Percentiles rank a stretch among this genome's conserved stretches.
Conservation (phyloP, 2,329 filamentous ascomycete genomes). For the Fusarium sp. region DNA sequence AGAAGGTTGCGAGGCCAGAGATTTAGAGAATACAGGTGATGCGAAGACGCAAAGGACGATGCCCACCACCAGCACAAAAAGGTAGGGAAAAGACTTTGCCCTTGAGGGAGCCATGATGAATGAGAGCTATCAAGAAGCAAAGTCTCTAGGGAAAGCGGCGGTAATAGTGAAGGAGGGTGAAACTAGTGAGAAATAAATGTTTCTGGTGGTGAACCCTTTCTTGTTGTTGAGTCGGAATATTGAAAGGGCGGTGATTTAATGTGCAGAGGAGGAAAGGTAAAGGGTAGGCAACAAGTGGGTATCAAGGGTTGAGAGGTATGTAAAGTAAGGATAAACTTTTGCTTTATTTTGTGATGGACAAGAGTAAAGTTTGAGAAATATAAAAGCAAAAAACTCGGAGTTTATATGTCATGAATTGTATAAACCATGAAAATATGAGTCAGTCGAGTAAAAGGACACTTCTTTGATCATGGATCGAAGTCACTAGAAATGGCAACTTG, state of each 20-base stretch:
- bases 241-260: conserved; percentile 6
- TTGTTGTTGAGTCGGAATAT: conserved; percentile 1
- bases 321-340: neutral
- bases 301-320: conserved; percentile 2
- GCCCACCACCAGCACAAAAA: conserved; percentile 47
- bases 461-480: conserved; percentile 44
- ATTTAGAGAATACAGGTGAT: conserved; percentile 47
- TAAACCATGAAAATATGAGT: conserved; percentile 35
- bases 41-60: conserved; percentile 48
- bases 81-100: conserved; percentile 35
- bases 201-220: neutral
- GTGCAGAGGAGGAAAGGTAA: neutral
- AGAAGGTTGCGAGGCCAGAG: conserved; percentile 50
- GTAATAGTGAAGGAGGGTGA: neutral
- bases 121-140: neutral
- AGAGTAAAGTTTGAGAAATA: neutral
- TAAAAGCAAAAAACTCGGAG: neutral
- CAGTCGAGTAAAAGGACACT: conserved; percentile 47
- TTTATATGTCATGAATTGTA: conserved; percentile 5
- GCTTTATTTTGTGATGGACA: neutral
- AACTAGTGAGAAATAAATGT: conserved; percentile 11
- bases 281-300: conserved; percentile 10
- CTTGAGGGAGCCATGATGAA: conserved; percentile 46
- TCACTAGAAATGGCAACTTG: conserved; percentile 49
- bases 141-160: neutral